Base-by-base conservation (phyloP, 2,329 filamentous ascomycete species). In the Lecanicillium sp. region DNA sequence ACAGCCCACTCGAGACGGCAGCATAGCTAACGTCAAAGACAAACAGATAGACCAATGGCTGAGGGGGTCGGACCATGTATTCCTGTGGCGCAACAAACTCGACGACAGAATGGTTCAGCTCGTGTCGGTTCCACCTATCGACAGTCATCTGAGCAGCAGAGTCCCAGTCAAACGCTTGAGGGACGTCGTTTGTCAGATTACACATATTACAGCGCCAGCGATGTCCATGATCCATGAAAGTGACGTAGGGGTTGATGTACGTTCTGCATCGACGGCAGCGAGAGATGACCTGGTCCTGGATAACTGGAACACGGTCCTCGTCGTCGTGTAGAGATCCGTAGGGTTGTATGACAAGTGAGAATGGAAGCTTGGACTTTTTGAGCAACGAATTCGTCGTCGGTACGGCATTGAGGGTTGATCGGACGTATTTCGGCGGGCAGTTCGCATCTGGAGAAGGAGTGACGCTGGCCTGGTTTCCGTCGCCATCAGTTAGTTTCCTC, bases 131-230 rank as follows among this genome's bases (percentile, higher is more conserved):
- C 84, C 92, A 94, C 56, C 92, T 73, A 59, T 98, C 90, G 36
- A 94, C 82, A 37, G 80, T 84, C 68, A 94, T 89, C 63, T 96
- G 90, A 39, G 88, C 73, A 32, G 86, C 83, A 25, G 87, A 82
- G 63, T 98, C 92, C 92, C 92, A 98, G 59, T 98, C 92, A 50
- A 98, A 98, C 28, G 89, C 89, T 63, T 98, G 92, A n/a, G 92
- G 92, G 29, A 96, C 90, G 52, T 98, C 92, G 59, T 98, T 98
- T 51, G 89, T 95, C 48, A 98, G 71, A 62, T 95, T 96, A 64
- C 92, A 98, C 89, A 98, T 95, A 66, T 98, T 98, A 69, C 92
- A 98, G 55, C 90, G 83, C 92, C 92, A 98, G 56, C 92, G 78
- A 65, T 98, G 92, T 33, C 92, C 92, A 56, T 96, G 87, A 53